Conservation (phyloP, 805 yeast genomes). For the Maudiozyma saulgeensis region DNA sequence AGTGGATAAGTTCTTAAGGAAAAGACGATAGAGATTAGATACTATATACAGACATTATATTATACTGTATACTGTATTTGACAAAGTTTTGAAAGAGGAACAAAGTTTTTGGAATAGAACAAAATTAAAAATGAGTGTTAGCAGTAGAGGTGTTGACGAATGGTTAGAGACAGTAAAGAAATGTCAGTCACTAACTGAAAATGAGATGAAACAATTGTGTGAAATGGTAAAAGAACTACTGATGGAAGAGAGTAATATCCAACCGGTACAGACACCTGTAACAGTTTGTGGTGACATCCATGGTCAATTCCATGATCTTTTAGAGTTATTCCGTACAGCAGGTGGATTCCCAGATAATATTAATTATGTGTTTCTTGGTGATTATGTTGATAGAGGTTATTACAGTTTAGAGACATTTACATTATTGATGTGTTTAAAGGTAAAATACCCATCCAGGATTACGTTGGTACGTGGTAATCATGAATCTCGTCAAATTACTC, state of each 20-base stretch:
- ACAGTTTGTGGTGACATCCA: conserved; percentile 97
- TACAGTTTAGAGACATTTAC: conserved; percentile 92
- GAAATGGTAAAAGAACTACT: conserved; percentile 88
- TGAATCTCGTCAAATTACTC: conserved; percentile 96
- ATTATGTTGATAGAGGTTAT: conserved; percentile 96
- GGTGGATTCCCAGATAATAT: conserved; percentile 88
- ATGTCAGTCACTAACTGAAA: conserved; percentile 80
- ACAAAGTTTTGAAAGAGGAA: too few species aligned
- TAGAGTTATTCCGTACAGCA: conserved; percentile 79
- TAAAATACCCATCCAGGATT: conserved; percentile 71
- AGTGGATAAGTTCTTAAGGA: too few species aligned
- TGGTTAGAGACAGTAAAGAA: conserved; percentile 93
- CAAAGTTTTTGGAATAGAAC: too few species aligned
- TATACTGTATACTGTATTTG: too few species aligned
- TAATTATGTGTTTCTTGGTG: conserved; percentile 84
- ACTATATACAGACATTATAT: too few species aligned
- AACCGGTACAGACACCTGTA: conserved; percentile 87
- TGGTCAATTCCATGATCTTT: conserved; percentile 92
- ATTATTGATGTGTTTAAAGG: conserved; percentile 84
- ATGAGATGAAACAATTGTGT: conserved; percentile 92
- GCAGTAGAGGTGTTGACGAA: conserved; percentile 72
- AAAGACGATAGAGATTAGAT: too few species aligned
- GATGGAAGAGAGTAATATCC: conserved; percentile 94
- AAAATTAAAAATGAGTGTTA: neutral
- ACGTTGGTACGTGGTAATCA: conserved; percentile 97